Percentiles rank a stretch among this genome's conserved stretches.
phyloP scores from a whole-genome alignment of 2,329 filamentous ascomycete species.

The Nemania abortiva region DNA sequence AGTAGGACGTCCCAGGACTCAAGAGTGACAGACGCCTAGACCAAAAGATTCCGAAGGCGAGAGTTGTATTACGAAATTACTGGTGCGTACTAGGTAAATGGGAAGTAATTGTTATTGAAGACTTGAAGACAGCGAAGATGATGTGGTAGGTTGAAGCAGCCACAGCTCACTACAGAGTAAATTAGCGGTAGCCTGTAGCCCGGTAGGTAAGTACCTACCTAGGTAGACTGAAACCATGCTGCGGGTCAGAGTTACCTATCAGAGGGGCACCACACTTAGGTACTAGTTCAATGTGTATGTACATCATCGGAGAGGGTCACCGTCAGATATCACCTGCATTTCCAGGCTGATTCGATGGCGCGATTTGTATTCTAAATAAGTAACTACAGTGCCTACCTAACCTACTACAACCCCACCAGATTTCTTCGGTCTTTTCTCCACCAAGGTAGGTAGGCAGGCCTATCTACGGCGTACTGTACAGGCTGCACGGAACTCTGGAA shows the following conservation, averaged over 20 bases:
- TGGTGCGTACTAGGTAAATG: too few species aligned
- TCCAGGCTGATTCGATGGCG: slow-evolving; percentile 29
- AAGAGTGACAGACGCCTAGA: too few species aligned
- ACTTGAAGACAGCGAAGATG: too few species aligned
- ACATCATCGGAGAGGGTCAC: slow-evolving; percentile 10
- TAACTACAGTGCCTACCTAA: not conserved
- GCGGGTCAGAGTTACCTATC: not conserved
- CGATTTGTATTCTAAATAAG: slow-evolving; percentile 26
- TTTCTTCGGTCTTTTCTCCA: not conserved
- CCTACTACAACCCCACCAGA: not conserved
- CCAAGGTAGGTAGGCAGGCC: not conserved
- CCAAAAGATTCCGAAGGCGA: too few species aligned
- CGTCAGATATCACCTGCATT: slow-evolving; percentile 28
- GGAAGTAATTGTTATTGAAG: too few species aligned
- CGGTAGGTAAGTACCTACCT: too few species aligned
- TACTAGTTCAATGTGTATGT: not conserved
- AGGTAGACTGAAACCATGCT: not conserved
- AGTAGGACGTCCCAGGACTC: too few species aligned
- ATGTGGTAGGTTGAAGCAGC: too few species aligned
- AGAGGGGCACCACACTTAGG: not conserved
- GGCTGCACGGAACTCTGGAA: not conserved
- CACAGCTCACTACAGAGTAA: too few species aligned
- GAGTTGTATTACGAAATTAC: too few species aligned
- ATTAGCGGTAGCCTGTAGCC: too few species aligned
- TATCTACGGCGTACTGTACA: not conserved